Conservation (phyloP, 1,284 basidiomycete species). For the Malassezia dermatis region DNA sequence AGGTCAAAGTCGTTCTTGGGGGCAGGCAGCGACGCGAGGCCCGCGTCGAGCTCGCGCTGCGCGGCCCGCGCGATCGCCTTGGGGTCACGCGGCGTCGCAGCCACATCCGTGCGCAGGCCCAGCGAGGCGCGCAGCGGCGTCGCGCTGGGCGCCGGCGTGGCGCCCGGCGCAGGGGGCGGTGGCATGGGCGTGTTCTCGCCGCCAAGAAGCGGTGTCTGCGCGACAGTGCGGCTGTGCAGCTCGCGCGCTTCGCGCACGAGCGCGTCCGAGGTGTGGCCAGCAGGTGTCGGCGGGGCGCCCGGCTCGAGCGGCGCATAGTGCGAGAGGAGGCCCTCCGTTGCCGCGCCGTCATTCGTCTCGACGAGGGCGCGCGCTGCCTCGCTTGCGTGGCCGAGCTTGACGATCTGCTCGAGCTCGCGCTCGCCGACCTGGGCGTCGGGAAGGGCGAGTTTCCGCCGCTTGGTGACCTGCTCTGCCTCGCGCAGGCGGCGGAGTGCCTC, state of each 20-base stretch:
- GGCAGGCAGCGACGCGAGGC: constrained; percentile 73
- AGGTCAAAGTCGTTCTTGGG: constrained; percentile 98
- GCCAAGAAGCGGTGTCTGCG: constrained; percentile 87
- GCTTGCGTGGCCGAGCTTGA: constrained; percentile 89
- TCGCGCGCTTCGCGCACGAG: constrained; percentile 88
- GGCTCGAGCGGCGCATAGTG: constrained; percentile 82
- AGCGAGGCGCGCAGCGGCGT: constrained; percentile 86
- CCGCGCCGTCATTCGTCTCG: constrained; percentile 50
- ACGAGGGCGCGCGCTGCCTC: constrained; percentile 79
- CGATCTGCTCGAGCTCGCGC: constrained; percentile 88
- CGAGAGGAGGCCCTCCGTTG: constrained; percentile 73
- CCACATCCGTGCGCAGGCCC: constrained; percentile 60
- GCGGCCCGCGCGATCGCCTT: constrained; percentile 21
- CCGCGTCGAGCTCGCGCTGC: constrained; percentile 58
- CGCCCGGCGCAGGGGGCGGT: constrained; percentile 56
- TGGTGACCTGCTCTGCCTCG: constrained; percentile 87
- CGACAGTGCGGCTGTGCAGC: constrained; percentile 77
- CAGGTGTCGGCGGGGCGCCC: constrained; percentile 52
- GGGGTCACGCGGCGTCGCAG: constrained; percentile 27
- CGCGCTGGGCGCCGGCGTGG: constrained; percentile 52
- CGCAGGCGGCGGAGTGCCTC: constrained; percentile 94
- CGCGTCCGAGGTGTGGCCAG: constrained; percentile 21
- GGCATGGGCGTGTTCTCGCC: constrained; percentile 92
- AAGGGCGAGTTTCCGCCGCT: constrained; percentile 71
- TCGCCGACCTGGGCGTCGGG: constrained; percentile 93